Percentiles rank a stretch among this genome's conserved stretches.
Conservation (phyloP, 164 flowering plant genomes). For the Aristolochia contorta region DNA sequence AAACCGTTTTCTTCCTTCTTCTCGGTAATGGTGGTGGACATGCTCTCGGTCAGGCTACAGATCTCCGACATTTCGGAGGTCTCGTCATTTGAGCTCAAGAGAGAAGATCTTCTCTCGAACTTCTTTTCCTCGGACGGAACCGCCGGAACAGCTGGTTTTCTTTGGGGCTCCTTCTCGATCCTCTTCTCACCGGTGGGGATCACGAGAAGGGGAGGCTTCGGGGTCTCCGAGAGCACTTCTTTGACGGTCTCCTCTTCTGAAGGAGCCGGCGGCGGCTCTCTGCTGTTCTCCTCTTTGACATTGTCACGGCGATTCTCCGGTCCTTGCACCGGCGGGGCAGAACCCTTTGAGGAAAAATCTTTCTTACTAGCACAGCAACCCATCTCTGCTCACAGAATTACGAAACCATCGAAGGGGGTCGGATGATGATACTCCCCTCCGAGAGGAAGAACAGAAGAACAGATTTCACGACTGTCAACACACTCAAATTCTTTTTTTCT, state of each 20-base stretch:
- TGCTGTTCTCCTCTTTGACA: neutral
- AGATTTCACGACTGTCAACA: too few species aligned
- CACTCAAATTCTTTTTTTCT: too few species aligned
- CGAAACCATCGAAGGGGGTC: neutral
- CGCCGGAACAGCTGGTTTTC: too few species aligned
- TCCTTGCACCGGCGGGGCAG: neutral
- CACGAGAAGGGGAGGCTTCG: constrained; percentile 7
- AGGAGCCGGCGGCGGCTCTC: constrained; percentile 6
- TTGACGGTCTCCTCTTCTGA: constrained; percentile 55
- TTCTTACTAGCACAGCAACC: constrained; percentile 39
- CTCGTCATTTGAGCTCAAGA: constrained; percentile 9
- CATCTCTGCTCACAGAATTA: constrained; percentile 12
- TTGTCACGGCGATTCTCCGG: too few species aligned
- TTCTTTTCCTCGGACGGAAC: too few species aligned
- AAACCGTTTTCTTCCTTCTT: constrained; percentile 12
- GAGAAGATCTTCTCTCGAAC: constrained; percentile 1
- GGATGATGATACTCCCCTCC: neutral
- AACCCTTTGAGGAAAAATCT: neutral
- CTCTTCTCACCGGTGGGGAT: too few species aligned
- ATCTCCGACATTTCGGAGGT: constrained; percentile 38
- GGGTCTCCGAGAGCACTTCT: constrained; percentile 56
- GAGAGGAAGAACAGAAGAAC: neutral
- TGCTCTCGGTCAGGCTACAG: constrained; percentile 36
- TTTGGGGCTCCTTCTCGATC: too few species aligned
- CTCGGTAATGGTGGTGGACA: constrained; percentile 27